Evolutionary conservation across 257 asterid species (phyloP), one percentile per base, ranked within the genome.

Genomic region (Coffea eugenioides): DNA sequence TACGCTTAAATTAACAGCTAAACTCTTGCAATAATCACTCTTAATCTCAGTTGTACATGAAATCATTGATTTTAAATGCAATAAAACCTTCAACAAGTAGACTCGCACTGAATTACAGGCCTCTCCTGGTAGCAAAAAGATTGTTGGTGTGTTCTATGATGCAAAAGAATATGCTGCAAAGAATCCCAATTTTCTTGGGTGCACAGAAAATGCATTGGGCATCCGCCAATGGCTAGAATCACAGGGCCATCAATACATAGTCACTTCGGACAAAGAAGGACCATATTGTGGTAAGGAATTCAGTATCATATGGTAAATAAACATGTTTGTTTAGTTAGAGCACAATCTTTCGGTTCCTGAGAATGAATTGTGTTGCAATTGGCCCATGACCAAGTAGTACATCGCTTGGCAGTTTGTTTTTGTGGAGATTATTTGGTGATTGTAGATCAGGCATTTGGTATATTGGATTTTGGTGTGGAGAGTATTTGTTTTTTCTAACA

Each of bases 221-320:
- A 96, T 96, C 70, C 97, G 97, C 15, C 87, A 88, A 13, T 96
- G 99, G 99, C 77, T 96, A 83, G 98, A 96, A 85, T 86, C 97
- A 52, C 84, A 92, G 72, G 99, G 98, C 57, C 99, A 94, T 84
- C 87, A 88, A 79, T 96, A 94, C 88, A 86, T 96, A 0, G 98
- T 94, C 71, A 96, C 99, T 68, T 80, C 93, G 3, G 99, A 94
- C 91, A 96, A 96, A 81, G 99, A 96, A 14, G 97, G 99, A 71
- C 97, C 95, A 4, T 76, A 89, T 71, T 89, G 90, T 77, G 99
- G 99, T 94, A 87, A 86, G 88, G 41, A 43, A 71, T 66, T 77
- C 16, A 64, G 36, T 41, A 51, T 48, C 52, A 57, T 18, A 31
- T 13, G 8, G 4, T 67, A 3, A 57, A 18, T 23, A 12, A 27